phyloP scores from a whole-genome alignment of 163 green algal species.

The Botryococcus braunii region DNA sequence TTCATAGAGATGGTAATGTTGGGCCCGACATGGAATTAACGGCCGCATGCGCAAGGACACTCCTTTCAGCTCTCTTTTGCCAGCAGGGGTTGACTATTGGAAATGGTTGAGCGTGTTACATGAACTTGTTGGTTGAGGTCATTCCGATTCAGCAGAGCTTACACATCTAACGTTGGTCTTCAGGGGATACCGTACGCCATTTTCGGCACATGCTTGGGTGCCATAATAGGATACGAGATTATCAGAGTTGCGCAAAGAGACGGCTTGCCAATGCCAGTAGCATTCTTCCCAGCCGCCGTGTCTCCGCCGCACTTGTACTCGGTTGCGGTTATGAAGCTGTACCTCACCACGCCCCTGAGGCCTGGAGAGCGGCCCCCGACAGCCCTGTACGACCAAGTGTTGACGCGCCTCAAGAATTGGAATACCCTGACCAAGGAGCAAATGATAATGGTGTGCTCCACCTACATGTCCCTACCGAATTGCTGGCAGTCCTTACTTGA shows the following conservation, averaged over 20 bases:
- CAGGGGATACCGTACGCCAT: constrained; percentile 37
- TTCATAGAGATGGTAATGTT: too few relatives aligned
- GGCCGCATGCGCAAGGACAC: too few relatives aligned
- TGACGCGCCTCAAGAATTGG: constrained; percentile 27
- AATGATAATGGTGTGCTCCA: constrained; percentile 10
- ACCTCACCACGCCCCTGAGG: constrained; percentile 16
- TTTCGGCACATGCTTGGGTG: constrained; percentile 42
- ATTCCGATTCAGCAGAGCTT: too few relatives aligned
- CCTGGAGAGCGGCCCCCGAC: neutral
- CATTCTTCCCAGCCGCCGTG: constrained; percentile 31
- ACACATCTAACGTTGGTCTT: neutral
- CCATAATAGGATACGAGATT: constrained; percentile 39
- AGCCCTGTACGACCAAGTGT: constrained; percentile 16
- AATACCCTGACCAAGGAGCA: constrained; percentile 17
- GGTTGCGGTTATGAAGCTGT: constrained; percentile 31
- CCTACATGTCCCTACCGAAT: too few relatives aligned
- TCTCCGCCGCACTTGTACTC: constrained; percentile 41
- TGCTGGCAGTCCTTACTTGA: too few relatives aligned
- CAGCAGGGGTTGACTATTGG: too few relatives aligned
- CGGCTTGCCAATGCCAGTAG: constrained; percentile 15
- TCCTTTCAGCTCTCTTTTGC: too few relatives aligned
- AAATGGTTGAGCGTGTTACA: too few relatives aligned
- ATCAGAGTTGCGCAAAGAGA: constrained; percentile 7
- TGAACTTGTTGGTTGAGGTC: too few relatives aligned
- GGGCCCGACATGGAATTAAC: too few relatives aligned